Evolutionary conservation across 1,284 basidiomycete species (phyloP), one percentile per base, ranked within the genome.

Genomic region (Singerocomus rubriflavus): DNA sequence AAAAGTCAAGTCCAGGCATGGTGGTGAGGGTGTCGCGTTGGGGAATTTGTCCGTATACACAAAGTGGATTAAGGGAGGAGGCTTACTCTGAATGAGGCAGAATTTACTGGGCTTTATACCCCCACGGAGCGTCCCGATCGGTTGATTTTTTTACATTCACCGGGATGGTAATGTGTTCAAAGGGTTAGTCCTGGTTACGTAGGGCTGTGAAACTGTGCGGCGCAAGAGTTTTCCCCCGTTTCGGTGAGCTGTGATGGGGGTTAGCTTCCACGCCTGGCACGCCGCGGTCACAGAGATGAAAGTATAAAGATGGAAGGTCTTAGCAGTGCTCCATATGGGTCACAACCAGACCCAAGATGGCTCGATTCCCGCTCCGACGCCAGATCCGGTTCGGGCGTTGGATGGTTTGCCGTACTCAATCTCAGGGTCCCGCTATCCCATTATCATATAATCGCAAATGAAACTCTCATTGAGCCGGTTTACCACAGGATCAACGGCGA

Each of bases 1-100:
- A 70, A 49, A 69, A 70, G 44, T 75, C 74, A 49, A 75, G 70
- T 34, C 74, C 74, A 52, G 74, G 73, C 74, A 75, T 76, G 49
- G 57, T 63, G 21, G 46, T 34, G 35, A 53, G 16, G n/a, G 29
- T 49, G 31, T 56, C 53, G 37, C 16, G 52, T 50, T 37, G 35
- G 16, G 27, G 30, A 5, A 44, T 0, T 45, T 46, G 57, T 38
- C 12, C 33, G 52, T 65, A 66, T 64, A 55, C 53, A 63, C 62
- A 66, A 44, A n/a, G 41, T 6, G 50, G 51, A 54, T 55, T 64
- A 58, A 51, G 53, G 38, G 32, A 25, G 36, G 46, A 36, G 46
- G 27, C 27, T 49, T 13, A 40, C 4, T 31, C 39, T 29, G 12
- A 12, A 40, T 4, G 9, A 5, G 8, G 38, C 9, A 7, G 17